Evolutionary conservation across 2,329 filamentous ascomycete species (phyloP).

Genomic region (Botryotinia convoluta): DNA sequence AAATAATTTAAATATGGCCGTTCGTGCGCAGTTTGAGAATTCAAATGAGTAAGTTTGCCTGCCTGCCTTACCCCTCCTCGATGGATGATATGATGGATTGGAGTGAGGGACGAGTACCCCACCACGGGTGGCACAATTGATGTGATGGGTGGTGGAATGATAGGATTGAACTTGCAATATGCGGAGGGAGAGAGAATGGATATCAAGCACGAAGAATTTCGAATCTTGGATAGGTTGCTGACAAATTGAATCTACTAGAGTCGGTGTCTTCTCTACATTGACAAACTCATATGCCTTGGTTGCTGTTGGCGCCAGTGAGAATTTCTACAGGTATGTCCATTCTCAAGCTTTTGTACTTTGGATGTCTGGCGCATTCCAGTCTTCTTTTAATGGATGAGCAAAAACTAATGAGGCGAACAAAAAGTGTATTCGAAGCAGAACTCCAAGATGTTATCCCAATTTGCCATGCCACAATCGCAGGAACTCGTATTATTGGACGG

Average conservation of each 20-base stretch:
- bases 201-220: background rate
- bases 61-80: slow-evolving; percentile 24
- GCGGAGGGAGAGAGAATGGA: background rate
- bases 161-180: background rate
- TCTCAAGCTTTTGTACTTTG: background rate
- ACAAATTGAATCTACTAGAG: slow-evolving; percentile 50
- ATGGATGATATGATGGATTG: background rate
- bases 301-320: slow-evolving; percentile 91
- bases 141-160: background rate
- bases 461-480: slow-evolving; percentile 93
- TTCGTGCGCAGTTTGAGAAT: slow-evolving; percentile 79
- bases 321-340: slow-evolving; percentile 79
- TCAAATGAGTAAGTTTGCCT: slow-evolving; percentile 72
- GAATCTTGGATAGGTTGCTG: background rate
- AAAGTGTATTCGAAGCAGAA: slow-evolving; percentile 92
- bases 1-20: slow-evolving; percentile 53
- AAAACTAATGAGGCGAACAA: slow-evolving; percentile 18
- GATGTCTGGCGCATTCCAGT: background rate
- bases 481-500: slow-evolving; percentile 91
- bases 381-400: background rate
- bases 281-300: slow-evolving; percentile 97
- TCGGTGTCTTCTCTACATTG: slow-evolving; percentile 94
- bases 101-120: background rate
- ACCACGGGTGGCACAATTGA: slow-evolving; percentile 1
- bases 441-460: slow-evolving; percentile 97